Evolutionary conservation across 306 rosid species (phyloP).

Genomic region (Abrus pulchellus): DNA sequence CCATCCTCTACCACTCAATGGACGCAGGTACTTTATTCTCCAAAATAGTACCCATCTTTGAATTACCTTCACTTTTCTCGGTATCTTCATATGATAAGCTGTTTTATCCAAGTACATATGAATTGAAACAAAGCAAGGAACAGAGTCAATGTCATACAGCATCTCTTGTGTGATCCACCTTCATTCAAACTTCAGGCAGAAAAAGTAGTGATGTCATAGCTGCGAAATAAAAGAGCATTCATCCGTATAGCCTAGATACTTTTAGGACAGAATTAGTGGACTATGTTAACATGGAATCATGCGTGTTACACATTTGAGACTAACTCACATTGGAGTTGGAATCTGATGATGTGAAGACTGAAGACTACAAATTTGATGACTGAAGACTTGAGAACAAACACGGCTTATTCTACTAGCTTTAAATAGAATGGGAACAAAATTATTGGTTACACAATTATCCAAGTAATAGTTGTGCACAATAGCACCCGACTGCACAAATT

Average conservation of each 20-base stretch:
- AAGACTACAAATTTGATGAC: conserved; percentile 23
- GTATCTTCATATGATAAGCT: conserved; percentile 42
- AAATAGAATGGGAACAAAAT: background rate
- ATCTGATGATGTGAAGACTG: background rate
- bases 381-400: conserved; percentile 2
- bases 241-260: background rate
- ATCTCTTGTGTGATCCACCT: conserved; percentile 27
- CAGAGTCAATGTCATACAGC: conserved; percentile 17
- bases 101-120: background rate
- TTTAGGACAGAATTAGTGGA: conserved; percentile 37
- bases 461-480: background rate
- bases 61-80: conserved; percentile 37
- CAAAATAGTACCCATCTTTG: conserved; percentile 25
- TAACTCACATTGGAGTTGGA: background rate
- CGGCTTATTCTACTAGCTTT: conserved; percentile 1
- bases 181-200: conserved; percentile 27
- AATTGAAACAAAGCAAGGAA: conserved; percentile 4
- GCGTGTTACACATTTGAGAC: conserved; percentile 12
- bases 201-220: conserved; percentile 4
- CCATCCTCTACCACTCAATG: conserved; percentile 46
- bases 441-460: background rate
- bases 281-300: conserved; percentile 29
- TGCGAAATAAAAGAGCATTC: background rate
- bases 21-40: conserved; percentile 36
- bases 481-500: background rate